These are phyloP conservation scores for Fraxinus excelsior DNA, from an alignment of 257 asterid species.

Conservation along the genomic window DNA sequence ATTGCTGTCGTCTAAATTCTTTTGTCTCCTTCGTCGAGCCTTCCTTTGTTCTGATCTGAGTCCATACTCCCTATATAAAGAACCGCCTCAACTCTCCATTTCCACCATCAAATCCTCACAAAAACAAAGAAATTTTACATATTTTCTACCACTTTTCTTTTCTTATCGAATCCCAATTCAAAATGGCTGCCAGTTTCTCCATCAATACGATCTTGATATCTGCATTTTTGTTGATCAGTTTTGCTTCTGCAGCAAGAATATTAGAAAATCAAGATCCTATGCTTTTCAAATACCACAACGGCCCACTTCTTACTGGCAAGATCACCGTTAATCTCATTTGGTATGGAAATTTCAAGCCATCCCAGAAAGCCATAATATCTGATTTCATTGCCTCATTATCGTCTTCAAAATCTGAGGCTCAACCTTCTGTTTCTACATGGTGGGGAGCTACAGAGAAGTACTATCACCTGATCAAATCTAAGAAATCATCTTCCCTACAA, in stretches of 20 bases:
- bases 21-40: background rate
- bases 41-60: background rate
- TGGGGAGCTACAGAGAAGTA: conserved; percentile 49
- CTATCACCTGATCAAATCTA: conserved; percentile 45
- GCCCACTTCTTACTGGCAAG: conserved; percentile 44
- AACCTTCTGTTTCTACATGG: conserved; percentile 52
- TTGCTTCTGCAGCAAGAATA: background rate
- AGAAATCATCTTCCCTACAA: conserved; percentile 33
- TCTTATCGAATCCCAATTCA: background rate
- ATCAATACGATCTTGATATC: background rate
- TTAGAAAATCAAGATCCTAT: conserved; percentile 29
- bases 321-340: conserved; percentile 44
- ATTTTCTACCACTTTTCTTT: background rate
- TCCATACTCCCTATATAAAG: background rate
- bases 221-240: background rate
- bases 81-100: background rate
- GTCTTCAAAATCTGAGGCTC: conserved; percentile 22
- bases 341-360: conserved; percentile 52
- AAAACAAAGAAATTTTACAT: background rate
- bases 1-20: background rate
- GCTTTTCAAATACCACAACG: conserved; percentile 44
- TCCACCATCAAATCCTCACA: background rate
- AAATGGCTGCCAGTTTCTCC: background rate
- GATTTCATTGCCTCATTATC: conserved; percentile 49
- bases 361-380: conserved; percentile 46